Percentiles rank a stretch among this genome's conserved stretches.
phyloP scores from a whole-genome alignment of 257 asterid genomes.

The Lavandula angustifolia region DNA sequence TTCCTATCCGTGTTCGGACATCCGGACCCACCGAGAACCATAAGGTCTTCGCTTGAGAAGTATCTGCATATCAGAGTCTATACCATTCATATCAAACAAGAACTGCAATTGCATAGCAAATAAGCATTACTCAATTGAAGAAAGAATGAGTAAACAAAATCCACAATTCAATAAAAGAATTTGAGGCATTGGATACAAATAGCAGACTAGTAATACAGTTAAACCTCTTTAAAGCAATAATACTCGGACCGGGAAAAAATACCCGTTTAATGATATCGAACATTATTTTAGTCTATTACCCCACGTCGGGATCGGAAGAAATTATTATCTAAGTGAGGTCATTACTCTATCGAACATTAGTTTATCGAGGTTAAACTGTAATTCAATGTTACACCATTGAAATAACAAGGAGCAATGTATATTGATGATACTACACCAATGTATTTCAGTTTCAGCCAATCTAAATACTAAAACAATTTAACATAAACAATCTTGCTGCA shows the following conservation, averaged over 20 bases:
- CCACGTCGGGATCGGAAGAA: no score
- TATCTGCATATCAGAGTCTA: conserved; percentile 47
- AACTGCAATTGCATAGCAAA: conserved; percentile 2
- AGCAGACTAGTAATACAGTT: no score
- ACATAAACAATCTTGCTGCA: background rate
- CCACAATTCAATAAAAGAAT: background rate
- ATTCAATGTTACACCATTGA: background rate
- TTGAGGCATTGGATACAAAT: background rate
- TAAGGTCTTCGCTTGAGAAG: conserved; percentile 66
- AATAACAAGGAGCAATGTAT: background rate
- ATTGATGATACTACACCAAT: background rate
- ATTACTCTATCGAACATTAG: no score
- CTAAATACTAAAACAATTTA: background rate
- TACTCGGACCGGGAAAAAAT: no score
- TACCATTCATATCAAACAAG: conserved; percentile 20
- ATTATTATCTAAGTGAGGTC: no score
- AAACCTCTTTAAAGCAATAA: no score
- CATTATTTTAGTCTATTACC: no score
- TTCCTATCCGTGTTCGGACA: conserved; percentile 91
- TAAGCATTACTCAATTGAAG: conserved; percentile 13
- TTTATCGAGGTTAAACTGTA: no score
- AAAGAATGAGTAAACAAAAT: conserved; percentile 1
- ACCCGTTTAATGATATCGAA: no score
- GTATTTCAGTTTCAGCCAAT: background rate
- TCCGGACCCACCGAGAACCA: conserved; percentile 63